A percentile compares a stretch with the other conserved stretches of the same genome.
Evolutionary conservation across 164 flowering plant genomes (phyloP).

Genomic region (Magnolia changhungtana): DNA sequence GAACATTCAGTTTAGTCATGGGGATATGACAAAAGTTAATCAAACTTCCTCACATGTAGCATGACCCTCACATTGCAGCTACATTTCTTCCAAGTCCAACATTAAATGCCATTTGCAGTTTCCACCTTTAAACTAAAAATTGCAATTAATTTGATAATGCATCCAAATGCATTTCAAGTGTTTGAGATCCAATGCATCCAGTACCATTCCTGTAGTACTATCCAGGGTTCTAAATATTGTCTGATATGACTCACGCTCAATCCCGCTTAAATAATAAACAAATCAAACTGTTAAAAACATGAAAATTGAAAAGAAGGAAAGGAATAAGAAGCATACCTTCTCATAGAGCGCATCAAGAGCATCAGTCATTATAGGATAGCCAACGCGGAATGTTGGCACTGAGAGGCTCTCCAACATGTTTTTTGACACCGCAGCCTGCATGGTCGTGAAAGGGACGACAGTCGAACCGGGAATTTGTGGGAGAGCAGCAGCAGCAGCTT

Average conservation of each 20-base stretch:
- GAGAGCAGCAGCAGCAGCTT: slow-evolving; percentile 25
- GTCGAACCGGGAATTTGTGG: slow-evolving; percentile 56
- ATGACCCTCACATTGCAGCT: background rate
- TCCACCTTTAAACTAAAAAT: background rate
- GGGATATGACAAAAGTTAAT: background rate
- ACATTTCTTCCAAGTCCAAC: background rate
- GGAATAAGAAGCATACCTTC: slow-evolving; percentile 44
- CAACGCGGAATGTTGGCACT: slow-evolving; percentile 87
- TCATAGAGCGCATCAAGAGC: slow-evolving; percentile 78
- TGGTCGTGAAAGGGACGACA: slow-evolving; percentile 69
- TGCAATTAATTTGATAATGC: background rate
- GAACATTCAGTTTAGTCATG: background rate
- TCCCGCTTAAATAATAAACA: too few species aligned
- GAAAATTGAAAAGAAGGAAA: background rate
- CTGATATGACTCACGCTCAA: too few species aligned
- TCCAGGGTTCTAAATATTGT: too few species aligned
- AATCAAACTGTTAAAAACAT: too few species aligned
- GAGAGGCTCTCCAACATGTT: slow-evolving; percentile 89
- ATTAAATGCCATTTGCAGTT: background rate
- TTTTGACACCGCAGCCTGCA: slow-evolving; percentile 84
- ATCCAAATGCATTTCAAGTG: too few species aligned
- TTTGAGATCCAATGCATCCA: too few species aligned
- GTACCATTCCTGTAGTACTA: too few species aligned
- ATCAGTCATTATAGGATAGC: slow-evolving; percentile 76
- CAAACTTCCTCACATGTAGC: background rate